Base-by-base conservation (phyloP, 2,329 filamentous ascomycete genomes). In the Peltaster fructicola region DNA sequence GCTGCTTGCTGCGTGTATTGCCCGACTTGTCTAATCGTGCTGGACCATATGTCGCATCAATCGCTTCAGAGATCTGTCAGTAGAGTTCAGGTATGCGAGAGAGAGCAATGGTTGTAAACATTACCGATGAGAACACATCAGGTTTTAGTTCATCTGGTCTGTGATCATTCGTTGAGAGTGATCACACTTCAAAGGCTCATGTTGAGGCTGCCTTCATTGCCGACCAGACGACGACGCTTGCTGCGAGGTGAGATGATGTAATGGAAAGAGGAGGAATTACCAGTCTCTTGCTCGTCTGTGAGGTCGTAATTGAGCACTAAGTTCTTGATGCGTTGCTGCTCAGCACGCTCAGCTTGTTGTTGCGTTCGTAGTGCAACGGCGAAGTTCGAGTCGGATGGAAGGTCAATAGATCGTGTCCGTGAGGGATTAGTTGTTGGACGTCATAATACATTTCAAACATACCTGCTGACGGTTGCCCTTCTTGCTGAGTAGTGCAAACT, bases 251-350 rank as follows among this genome's bases (percentile, higher is more conserved):
- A 42, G 32, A 54, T 55, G 47, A 48, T 36, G 33, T 50, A 60
- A 51, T 45, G 41, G 38, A 39, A 49, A 41, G 48, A 45, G 44
- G 41, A 44, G 37, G 38, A 40, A 40, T 52, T 65, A 90, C 81
- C 74, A 59, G 88, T 78, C 36, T 82, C 73, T 45, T 52, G 44
- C 43, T 72, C 65, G 34, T 90, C 82, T 25, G 80, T 73, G 46
- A 92, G 69, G 54, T 98, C 88, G 47, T 93, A 91, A 52, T 93
- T 95, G 39, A 98, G 61, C 26, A 98, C 88, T 22, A 98, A 63
- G 44, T 81, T 92, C 59, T 98, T 98, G 68, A 98, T 98, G 34
- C 88, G 78, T 51, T 93, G 82, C 51, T 98, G 85, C 51, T 98
- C 90, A 47, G 92, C 88, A 26, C 77, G 75, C 48, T 95, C 85